Conservation (phyloP, 2,329 filamentous ascomycete genomes). For the Microsporum ferrugineum region DNA sequence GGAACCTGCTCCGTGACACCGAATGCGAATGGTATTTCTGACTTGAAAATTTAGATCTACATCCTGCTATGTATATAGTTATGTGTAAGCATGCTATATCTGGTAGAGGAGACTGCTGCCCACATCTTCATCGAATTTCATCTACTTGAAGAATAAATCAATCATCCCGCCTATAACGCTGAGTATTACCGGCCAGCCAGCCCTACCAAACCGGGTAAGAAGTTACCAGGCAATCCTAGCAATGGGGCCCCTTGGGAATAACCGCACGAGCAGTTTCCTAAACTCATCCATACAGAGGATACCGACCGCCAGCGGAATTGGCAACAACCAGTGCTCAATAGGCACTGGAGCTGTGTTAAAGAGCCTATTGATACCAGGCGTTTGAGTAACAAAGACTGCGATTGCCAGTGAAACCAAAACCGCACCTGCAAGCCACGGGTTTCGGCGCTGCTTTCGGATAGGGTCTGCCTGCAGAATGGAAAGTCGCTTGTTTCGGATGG, state of each 20-base stretch:
- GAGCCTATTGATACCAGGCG: conserved; percentile 51
- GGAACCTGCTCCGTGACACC: not conserved
- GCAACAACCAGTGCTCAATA: conserved; percentile 65
- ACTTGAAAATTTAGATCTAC: not conserved
- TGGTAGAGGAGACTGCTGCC: not conserved
- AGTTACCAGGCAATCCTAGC: conserved; percentile 53
- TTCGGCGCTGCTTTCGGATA: conserved; percentile 54
- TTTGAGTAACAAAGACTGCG: conserved; percentile 44
- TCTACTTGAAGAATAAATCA: not conserved
- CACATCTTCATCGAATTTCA: not conserved
- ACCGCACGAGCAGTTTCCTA: conserved; percentile 52
- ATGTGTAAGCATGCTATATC: conserved; percentile 1
- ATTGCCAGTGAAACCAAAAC: conserved; percentile 58
- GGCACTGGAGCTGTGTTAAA: conserved; percentile 55
- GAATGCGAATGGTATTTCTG: not conserved
- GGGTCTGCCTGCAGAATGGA: conserved; percentile 60
- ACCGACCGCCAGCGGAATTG: conserved; percentile 57
- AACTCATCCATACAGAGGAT: conserved; percentile 55
- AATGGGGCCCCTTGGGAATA: conserved; percentile 45
- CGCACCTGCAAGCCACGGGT: conserved; percentile 58
- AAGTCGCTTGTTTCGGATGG: conserved; percentile 53
- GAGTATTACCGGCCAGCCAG: too few species aligned
- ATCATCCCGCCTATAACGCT: not conserved
- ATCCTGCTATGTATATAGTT: not conserved
- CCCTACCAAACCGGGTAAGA: not conserved